Percentiles rank a stretch among this genome's conserved stretches.
Evolutionary conservation across 139 green algal genomes (phyloP).

Genomic region (Eudorina sp.): DNA sequence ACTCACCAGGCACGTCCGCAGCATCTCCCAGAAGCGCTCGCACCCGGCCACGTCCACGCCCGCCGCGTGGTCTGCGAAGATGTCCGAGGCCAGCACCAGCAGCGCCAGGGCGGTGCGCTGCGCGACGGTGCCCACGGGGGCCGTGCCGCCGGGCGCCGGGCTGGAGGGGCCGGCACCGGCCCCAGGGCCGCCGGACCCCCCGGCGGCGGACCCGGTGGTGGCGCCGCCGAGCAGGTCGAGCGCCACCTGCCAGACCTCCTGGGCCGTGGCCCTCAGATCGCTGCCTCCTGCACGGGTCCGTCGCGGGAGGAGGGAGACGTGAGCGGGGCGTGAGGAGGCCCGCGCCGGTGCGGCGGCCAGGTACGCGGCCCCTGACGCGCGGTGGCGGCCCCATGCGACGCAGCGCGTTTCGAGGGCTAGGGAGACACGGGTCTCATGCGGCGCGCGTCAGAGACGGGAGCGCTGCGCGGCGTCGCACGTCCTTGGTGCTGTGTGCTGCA

Average conservation of each 20-base stretch:
- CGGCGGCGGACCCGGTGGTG: not conserved
- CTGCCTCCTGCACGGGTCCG: not conserved
- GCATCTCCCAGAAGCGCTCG: slow-evolving; percentile 46
- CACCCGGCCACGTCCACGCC: slow-evolving; percentile 10
- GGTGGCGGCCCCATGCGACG: too few relatives aligned
- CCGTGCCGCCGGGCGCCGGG: not conserved
- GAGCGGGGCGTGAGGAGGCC: too few relatives aligned
- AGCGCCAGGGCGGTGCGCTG: slow-evolving; percentile 46
- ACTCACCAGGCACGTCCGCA: slow-evolving; percentile 52
- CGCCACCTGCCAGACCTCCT: slow-evolving; percentile 6
- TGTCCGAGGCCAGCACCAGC: slow-evolving; percentile 20
- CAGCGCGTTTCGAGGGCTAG: too few relatives aligned
- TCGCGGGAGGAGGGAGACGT: too few relatives aligned
- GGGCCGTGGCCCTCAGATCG: not conserved
- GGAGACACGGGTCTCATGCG: too few relatives aligned
- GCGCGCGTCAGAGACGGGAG: too few relatives aligned
- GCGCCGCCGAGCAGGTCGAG: slow-evolving; percentile 2
- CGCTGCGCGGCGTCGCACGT: too few relatives aligned
- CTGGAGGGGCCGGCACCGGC: not conserved
- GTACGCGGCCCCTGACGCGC: too few relatives aligned
- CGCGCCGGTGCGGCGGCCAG: too few relatives aligned
- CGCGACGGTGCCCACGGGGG: not conserved
- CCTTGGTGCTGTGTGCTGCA: too few relatives aligned
- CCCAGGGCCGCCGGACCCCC: too few relatives aligned
- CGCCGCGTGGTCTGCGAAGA: slow-evolving; percentile 31